These are phyloP conservation scores for Exophiala calicioides DNA, from an alignment of 2,329 filamentous ascomycete genomes.

Conservation along the genomic window DNA sequence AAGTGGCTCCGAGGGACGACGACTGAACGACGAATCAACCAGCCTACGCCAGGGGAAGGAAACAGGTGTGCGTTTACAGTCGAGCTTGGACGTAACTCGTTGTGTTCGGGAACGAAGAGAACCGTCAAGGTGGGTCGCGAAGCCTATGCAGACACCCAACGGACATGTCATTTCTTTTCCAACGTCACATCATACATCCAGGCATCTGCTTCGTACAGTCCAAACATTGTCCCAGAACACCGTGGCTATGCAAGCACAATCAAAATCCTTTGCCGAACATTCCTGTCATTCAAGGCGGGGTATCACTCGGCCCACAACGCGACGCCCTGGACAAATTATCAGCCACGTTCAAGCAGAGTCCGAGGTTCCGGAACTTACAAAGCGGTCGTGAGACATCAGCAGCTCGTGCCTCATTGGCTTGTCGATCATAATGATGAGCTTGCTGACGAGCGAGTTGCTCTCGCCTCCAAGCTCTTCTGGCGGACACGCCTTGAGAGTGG, in stretches of 20 bases:
- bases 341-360: neutral
- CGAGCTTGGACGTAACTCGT: too few species aligned
- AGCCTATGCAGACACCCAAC: too few species aligned
- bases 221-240: constrained; percentile 6
- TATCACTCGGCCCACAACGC: constrained; percentile 21
- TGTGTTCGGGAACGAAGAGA: too few species aligned
- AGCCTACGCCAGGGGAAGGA: too few species aligned
- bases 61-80: too few species aligned
- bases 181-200: constrained; percentile 13
- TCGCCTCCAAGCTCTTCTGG: constrained; percentile 29
- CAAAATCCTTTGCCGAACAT: constrained; percentile 1
- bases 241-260: constrained; percentile 22
- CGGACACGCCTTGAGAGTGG: constrained; percentile 25
- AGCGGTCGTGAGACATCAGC: constrained; percentile 23
- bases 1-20: too few species aligned
- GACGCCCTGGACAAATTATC: constrained; percentile 19
- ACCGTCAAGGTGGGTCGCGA: too few species aligned
- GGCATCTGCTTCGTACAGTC: neutral
- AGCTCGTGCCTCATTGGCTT: constrained; percentile 22
- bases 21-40: too few species aligned
- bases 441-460: constrained; percentile 27
- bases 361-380: constrained; percentile 19
- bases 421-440: constrained; percentile 23
- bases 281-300: constrained; percentile 19
- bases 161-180: constrained; percentile 4